Percentiles rank a stretch among this genome's conserved stretches.
Evolutionary conservation across 805 yeast genomes (phyloP).

Genomic region (Brettanomyces bruxellensis): DNA sequence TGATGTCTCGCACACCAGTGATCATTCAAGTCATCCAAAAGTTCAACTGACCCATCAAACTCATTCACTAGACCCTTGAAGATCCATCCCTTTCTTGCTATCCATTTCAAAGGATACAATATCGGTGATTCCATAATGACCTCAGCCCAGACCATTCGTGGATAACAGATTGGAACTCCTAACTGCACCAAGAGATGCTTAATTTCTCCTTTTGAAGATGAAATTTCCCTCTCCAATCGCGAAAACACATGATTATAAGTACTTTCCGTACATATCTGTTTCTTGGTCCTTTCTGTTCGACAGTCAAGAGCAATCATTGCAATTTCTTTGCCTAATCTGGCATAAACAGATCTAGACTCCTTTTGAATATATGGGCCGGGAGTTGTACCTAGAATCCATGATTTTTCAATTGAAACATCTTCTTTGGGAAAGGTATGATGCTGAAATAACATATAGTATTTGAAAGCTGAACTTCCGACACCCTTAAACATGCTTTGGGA

Average conservation of each 20-base stretch:
- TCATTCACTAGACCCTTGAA: slow-evolving; percentile 76
- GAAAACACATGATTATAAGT: slow-evolving; percentile 57
- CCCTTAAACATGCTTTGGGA: slow-evolving; percentile 52
- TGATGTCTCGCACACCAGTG: slow-evolving; percentile 94
- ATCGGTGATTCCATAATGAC: slow-evolving; percentile 52
- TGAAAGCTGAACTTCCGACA: slow-evolving; percentile 73
- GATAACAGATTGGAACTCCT: slow-evolving; percentile 94
- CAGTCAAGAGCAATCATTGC: slow-evolving; percentile 81
- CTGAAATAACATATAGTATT: slow-evolving; percentile 86
- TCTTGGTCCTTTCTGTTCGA: slow-evolving; percentile 75
- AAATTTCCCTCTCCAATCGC: slow-evolving; percentile 49
- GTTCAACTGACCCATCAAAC: slow-evolving; percentile 86
- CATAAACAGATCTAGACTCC: slow-evolving; percentile 56
- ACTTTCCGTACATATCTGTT: slow-evolving; percentile 41
- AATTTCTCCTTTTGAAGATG: slow-evolving; percentile 39
- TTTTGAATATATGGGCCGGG: slow-evolving; percentile 66
- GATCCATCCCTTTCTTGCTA: slow-evolving; percentile 54
- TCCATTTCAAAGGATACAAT: slow-evolving; percentile 53
- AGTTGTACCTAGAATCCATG: slow-evolving; percentile 55
- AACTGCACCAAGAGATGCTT: slow-evolving; percentile 76
- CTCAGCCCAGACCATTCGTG: slow-evolving; percentile 89
- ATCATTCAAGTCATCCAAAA: slow-evolving; percentile 87
- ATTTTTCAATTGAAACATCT: slow-evolving; percentile 30
- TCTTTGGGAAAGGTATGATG: slow-evolving; percentile 58
- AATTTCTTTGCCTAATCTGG: slow-evolving; percentile 66